A percentile compares a stretch with the other conserved stretches of the same genome.
Conservation (phyloP, 2,329 filamentous ascomycete species). For the Septoria petroselini region DNA sequence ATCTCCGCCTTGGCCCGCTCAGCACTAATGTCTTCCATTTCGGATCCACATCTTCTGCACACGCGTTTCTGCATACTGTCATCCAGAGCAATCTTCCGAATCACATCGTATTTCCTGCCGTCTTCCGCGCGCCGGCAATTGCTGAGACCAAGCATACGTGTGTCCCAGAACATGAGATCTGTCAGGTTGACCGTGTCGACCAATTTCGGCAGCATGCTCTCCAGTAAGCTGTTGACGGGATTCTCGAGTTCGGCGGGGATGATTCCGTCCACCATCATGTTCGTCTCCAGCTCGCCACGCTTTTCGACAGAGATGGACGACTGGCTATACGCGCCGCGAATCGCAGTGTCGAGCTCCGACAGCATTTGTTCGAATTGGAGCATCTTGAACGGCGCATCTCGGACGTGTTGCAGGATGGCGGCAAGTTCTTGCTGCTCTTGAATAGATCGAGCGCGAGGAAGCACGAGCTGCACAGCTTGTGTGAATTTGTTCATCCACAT, state of each 20-base stretch:
- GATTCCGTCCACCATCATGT: constrained; percentile 52
- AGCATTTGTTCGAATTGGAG: constrained; percentile 49
- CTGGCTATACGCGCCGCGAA: constrained; percentile 57
- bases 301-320: constrained; percentile 45
- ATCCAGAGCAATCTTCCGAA: constrained; percentile 48
- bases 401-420: constrained; percentile 52
- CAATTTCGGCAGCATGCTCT: constrained; percentile 54
- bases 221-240: constrained; percentile 50
- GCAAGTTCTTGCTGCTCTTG: constrained; percentile 52
- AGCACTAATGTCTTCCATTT: constrained; percentile 46
- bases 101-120: constrained; percentile 55
- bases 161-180: constrained; percentile 70
- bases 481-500: constrained; percentile 53
- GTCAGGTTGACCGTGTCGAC: constrained; percentile 61
- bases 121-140: constrained; percentile 11
- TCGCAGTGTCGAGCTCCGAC: constrained; percentile 62
- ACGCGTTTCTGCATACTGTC: constrained; percentile 27
- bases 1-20: constrained; percentile 25
- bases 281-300: constrained; percentile 51
- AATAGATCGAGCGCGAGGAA: constrained; percentile 46
- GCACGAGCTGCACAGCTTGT: constrained; percentile 21
- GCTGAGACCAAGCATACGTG: constrained; percentile 58
- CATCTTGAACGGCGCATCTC: constrained; percentile 48
- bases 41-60: constrained; percentile 47
- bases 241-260: constrained; percentile 52